Evolutionary conservation across 371 early-diverging fungal species (phyloP), one percentile per base, ranked within the genome.

Genomic region (Mortierella sp.): DNA sequence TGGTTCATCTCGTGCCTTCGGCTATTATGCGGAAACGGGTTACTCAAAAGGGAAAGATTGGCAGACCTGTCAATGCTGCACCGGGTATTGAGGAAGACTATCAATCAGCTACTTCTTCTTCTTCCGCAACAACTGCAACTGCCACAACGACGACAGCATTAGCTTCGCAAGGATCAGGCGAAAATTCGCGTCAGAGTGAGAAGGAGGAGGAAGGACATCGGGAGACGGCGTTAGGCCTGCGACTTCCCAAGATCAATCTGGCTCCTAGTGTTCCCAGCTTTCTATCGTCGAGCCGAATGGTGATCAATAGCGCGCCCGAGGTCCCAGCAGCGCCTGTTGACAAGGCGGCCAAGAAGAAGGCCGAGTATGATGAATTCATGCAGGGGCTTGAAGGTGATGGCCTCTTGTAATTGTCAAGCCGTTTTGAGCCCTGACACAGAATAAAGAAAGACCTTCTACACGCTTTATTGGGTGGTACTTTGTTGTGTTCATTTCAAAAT

Each of bases 1-100:
- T 91, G n/a, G 87, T 92, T 1, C 87, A 86, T 35, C 88, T 93
- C 71, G 94, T 93, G n/a, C 94, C 94, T 16, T 90, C 92, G 49
- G 86, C 92, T 21, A 77, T 93, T 71, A 90, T 92, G 76, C 89
- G 92, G 29, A 93, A 92, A 71, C 90, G 92, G 56, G 88, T 88
- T 3, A 79, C 82, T 3, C 89, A 72, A 85, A 89, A 76, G 84
- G 89, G 79, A 78, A 77, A 77, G 88, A 89, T 51, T 75, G 89
- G 77, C 65, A 89, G 76, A 83, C 92, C 81, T 18, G 89, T 92
- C 75, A 91, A 92, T 76, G 89, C 90, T 58, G 90, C 92, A 27
- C 92, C 92, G 32, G 89, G 89, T 44, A 83, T 92, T 44, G 89
- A 88, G 38, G 90, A 85, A n/a, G 83, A 88, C 18, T 84, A 89